Base-by-base conservation (phyloP, 495 filamentous ascomycete genomes). In the Penicillium pancosmium region DNA sequence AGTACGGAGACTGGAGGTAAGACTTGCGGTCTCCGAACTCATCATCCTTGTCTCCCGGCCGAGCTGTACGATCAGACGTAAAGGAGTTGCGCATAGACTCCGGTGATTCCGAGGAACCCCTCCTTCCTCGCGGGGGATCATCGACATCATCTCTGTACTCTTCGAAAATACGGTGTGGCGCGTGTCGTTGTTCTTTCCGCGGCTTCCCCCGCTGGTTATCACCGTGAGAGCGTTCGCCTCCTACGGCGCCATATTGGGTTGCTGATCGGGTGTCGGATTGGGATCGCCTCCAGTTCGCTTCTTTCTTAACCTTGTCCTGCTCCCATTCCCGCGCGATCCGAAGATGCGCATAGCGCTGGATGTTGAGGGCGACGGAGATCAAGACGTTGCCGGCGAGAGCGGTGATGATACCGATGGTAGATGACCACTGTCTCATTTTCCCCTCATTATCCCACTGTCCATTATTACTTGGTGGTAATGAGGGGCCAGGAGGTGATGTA, bases 311-410 rank as follows among this genome's bases (percentile, higher is more conserved):
- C 60, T 79, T 80, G 31, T 84, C 78, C 23, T 79, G 79, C 34
- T 85, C 84, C 52, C 80, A 83, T 71, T 88, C 84, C 56, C 78
- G 70, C 16, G 84, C 80, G 51, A 98, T 82, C 38, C 89, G 83
- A 55, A 94, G 90, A 69, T 98, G 94, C 16, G 93, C 92, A 70
- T 97, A 97, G 52, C 95, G 90, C 71, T 98, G 94, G 48, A 94
- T 91, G 63, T 98, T 98, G 56, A 98, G 89, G 13, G 94, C 94
- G 54, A 98, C 82, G 5, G 93, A 95, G 38, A 98, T 98, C 54
- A 98, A 79, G 35, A 97, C 80, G 70, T 97, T 98, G 35, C 94
- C 94, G 49, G 84, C 79, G 68, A 98, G 92, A 40, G 94, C 93
- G 1, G 93, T 93, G 48, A 92, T 71, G 65, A 98, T 97, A 64